These are phyloP conservation scores for Trifolium pratense DNA, from an alignment of 306 rosid genomes.

Conservation along the genomic window DNA sequence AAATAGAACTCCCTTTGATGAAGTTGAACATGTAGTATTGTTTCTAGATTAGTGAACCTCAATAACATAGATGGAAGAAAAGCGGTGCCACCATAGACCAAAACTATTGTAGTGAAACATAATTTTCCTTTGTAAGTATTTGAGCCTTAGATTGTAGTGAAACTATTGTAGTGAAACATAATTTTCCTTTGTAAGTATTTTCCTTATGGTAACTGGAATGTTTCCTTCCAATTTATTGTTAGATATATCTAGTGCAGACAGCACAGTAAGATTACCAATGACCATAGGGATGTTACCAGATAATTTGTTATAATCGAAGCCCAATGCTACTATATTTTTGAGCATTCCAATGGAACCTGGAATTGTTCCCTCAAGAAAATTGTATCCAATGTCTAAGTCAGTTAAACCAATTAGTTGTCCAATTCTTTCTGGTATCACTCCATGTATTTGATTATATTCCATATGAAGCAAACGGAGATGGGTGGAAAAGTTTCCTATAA, in stretches of 20 bases:
- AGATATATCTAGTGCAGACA: neutral
- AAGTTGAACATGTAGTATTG: no score
- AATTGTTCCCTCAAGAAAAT: slow-evolving; percentile 38
- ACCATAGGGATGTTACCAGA: slow-evolving; percentile 7
- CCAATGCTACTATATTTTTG: neutral
- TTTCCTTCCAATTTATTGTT: neutral
- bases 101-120: no score
- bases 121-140: no score
- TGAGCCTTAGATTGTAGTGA: no score
- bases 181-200: no score
- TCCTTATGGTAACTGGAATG: neutral
- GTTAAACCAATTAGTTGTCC: slow-evolving; percentile 37
- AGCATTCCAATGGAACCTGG: slow-evolving; percentile 43
- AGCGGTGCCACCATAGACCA: no score
- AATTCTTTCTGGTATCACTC: slow-evolving; percentile 38
- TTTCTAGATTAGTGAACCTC: no score
- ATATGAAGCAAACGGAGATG: neutral
- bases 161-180: no score
- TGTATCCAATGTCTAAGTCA: neutral
- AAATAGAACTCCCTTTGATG: no score
- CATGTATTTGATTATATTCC: neutral
- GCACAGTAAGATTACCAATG: slow-evolving; percentile 39
- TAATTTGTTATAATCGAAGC: neutral
- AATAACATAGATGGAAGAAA: no score
- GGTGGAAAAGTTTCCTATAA: slow-evolving; percentile 32